Evolutionary conservation across 169 alveolate genomes (phyloP), one percentile per base, ranked within the genome.

Genomic region (Cryptosporidium ryanae): DNA sequence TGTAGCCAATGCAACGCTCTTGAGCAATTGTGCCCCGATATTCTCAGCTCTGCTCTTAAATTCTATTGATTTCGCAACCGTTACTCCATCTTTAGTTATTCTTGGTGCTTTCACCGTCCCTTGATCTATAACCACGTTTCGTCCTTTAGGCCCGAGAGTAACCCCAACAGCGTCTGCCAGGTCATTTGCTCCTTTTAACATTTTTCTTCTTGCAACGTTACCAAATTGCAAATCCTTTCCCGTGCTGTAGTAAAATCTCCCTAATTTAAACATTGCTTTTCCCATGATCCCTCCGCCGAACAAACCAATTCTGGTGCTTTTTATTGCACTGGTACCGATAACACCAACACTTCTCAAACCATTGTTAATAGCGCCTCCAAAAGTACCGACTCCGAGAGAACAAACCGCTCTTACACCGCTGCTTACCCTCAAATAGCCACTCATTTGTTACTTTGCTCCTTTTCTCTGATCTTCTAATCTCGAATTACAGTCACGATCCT

Each of bases 21-120:
- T 97, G 57, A 97, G 96, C 90, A 98, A 92, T 68, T 94, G 96
- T 31, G 99, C 99, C 4, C 99, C 99, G 63, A 98, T 91, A 84
- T 98, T 98, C 82, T 93, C 97, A 91, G 95, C 91, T 84, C 95
- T 95, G 94, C 96, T 96, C 29, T 96, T 83, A 67, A 98, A 93
- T 68, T 98, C 99, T 65, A 98, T 96, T 52, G 98, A 94, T 90
- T 96, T 97, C 50, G 99, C 99, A 21, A 98, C 99, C 0, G 99
- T 97, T 38, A 98, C 99, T 13, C 99, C 99, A 90, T 98, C 99
- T 91, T 98, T 98, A 52, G 99, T 98, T 84, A 98, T 97, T 93
- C 97, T 98, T 6, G 99, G 99, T 0, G 97, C 89, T 5, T 98
- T 97, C 10, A 98, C 97, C 90, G 94, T 97, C 10, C 97, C 84